These are phyloP conservation scores for Aureobasidium sp. DNA, from an alignment of 2,329 filamentous ascomycete species.

Conservation along the genomic window DNA sequence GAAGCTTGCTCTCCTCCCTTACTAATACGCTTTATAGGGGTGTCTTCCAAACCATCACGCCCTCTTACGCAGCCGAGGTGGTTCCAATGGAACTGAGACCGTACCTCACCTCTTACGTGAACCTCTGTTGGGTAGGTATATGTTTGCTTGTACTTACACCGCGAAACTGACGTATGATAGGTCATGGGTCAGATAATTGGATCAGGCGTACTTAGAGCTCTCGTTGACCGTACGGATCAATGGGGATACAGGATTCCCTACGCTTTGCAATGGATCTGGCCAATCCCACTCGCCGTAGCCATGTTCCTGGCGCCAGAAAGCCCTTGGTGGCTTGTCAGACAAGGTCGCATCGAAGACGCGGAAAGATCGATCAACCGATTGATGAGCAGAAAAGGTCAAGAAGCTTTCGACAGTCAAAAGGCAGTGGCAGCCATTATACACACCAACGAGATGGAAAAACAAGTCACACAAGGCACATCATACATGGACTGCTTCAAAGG, in stretches of 20 bases:
- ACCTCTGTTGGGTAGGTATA: conserved; percentile 62
- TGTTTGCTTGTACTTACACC: background rate
- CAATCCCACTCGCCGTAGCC: conserved; percentile 32
- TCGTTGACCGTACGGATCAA: conserved; percentile 26
- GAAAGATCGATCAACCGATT: conserved; percentile 34
- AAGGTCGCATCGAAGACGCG: conserved; percentile 40
- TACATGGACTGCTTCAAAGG: conserved; percentile 62
- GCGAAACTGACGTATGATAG: background rate
- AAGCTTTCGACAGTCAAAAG: conserved; percentile 32
- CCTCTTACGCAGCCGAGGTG: conserved; percentile 74
- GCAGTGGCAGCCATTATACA: conserved; percentile 43
- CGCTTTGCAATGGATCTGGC: conserved; percentile 48
- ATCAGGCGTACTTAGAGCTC: conserved; percentile 37
- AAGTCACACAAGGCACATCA: conserved; percentile 49
- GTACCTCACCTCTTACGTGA: conserved; percentile 66
- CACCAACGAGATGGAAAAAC: conserved; percentile 59
- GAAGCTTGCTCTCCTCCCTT: background rate
- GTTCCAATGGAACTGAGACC: conserved; percentile 64
- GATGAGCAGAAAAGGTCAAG: conserved; percentile 25
- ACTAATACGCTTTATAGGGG: conserved; percentile 21
- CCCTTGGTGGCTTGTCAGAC: conserved; percentile 45
- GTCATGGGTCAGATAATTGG: conserved; percentile 63
- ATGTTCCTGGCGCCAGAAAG: conserved; percentile 35
- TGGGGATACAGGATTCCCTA: conserved; percentile 48
- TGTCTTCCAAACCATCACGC: conserved; percentile 36